Evolutionary conservation across 2,329 filamentous ascomycete genomes (phyloP).

Genomic region (Metarhizium album): DNA sequence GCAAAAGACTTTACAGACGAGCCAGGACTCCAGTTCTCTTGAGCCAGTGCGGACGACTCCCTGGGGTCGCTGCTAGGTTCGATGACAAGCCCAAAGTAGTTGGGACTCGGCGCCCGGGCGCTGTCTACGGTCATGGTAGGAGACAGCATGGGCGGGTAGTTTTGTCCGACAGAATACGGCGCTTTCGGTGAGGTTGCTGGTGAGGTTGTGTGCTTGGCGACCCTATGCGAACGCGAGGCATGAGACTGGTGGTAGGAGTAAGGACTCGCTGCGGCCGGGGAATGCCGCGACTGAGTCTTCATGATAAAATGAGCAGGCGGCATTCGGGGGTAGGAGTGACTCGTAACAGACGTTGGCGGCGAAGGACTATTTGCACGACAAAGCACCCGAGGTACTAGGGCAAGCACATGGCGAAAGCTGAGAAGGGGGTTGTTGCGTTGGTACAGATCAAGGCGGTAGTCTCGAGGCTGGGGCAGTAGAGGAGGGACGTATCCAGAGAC

Average conservation of each 20-base stretch:
- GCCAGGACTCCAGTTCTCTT: conserved; percentile 64
- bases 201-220: conserved; percentile 37
- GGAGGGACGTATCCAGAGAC: too few relatives aligned
- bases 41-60: conserved; percentile 52
- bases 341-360: not conserved
- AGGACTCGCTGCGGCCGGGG: conserved; percentile 22
- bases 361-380: not conserved
- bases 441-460: not conserved
- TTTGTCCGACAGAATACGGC: conserved; percentile 44
- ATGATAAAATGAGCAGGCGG: conserved; percentile 31
- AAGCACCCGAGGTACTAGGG: not conserved
- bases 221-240: conserved; percentile 27
- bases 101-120: conserved; percentile 54
- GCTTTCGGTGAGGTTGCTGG: conserved; percentile 41
- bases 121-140: conserved; percentile 25
- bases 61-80: conserved; percentile 50
- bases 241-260: conserved; percentile 28
- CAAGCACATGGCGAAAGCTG: conserved; percentile 2
- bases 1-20: conserved; percentile 61
- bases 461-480: too few relatives aligned
- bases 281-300: conserved; percentile 32
- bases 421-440: too few relatives aligned
- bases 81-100: conserved; percentile 74
- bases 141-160: conserved; percentile 40
- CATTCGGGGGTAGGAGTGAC: conserved; percentile 11